phyloP scores from a whole-genome alignment of 2,329 filamentous ascomycete genomes.

The Penicillium sp. region DNA sequence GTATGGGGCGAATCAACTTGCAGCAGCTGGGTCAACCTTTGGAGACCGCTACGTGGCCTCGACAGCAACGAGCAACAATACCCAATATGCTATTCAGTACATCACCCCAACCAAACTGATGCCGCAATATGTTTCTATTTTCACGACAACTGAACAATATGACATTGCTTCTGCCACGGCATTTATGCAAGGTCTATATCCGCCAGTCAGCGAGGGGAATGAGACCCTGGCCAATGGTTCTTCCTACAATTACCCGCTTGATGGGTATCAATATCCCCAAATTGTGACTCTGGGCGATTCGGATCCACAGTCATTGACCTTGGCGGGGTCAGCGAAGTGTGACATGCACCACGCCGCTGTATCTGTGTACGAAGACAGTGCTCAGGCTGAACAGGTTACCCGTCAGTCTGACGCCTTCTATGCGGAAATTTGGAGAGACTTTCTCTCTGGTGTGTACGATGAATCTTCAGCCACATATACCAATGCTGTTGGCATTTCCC shows the following conservation, averaged over 20 bases:
- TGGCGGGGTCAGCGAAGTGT: constrained; percentile 48
- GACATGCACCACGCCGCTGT: constrained; percentile 34
- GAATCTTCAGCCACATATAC: constrained; percentile 42
- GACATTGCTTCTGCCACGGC: constrained; percentile 52
- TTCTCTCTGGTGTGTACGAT: constrained; percentile 42
- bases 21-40: constrained; percentile 47
- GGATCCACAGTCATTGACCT: constrained; percentile 48
- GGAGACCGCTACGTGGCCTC: constrained; percentile 49
- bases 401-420: constrained; percentile 44
- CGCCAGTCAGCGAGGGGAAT: constrained; percentile 40
- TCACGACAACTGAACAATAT: constrained; percentile 46
- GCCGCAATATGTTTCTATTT: constrained; percentile 44
- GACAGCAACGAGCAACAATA: constrained; percentile 15
- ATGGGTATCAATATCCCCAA: constrained; percentile 54
- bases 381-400: constrained; percentile 39
- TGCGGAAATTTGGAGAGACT: constrained; percentile 37
- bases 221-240: constrained; percentile 46
- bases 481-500: constrained; percentile 51
- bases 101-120: constrained; percentile 44
- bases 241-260: constrained; percentile 44
- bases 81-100: constrained; percentile 38
- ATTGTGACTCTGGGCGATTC: constrained; percentile 41
- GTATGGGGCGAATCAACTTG: constrained; percentile 52
- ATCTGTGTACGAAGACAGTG: constrained; percentile 39
- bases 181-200: constrained; percentile 58